Evolutionary conservation across 2,329 filamentous ascomycete species (phyloP).

Genomic region (Pseudohalonectria lignicola): DNA sequence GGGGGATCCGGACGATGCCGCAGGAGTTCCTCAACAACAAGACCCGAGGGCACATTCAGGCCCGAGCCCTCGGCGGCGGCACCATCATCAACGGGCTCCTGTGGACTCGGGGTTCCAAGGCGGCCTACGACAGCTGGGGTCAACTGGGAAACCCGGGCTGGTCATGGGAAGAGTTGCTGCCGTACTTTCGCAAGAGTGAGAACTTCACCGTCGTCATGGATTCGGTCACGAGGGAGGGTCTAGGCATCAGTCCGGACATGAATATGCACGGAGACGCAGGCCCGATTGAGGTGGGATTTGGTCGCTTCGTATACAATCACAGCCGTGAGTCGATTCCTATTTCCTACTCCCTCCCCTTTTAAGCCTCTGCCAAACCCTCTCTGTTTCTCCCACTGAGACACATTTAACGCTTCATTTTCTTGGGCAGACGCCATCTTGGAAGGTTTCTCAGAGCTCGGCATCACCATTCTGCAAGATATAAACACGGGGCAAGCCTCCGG

Average conservation of each 20-base stretch:
- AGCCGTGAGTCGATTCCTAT: not conserved
- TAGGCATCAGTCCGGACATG: not conserved
- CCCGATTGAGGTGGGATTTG: not conserved
- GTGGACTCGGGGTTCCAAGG: not conserved
- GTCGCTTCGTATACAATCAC: not conserved
- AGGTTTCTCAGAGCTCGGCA: not conserved
- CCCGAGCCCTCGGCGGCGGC: conserved; percentile 45
- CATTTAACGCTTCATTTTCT: not conserved
- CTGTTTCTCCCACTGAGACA: too few species aligned
- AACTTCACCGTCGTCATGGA: not conserved
- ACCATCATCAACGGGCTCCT: conserved; percentile 47
- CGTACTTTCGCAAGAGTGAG: conserved; percentile 9
- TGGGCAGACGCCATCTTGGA: not conserved
- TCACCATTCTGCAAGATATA: not conserved
- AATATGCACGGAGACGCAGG: not conserved
- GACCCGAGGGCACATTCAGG: conserved; percentile 23
- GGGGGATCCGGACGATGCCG: conserved; percentile 9
- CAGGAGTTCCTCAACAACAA: conserved; percentile 17
- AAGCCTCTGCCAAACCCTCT: too few species aligned
- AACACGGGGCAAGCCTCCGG: not conserved
- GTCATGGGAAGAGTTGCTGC: conserved; percentile 29
- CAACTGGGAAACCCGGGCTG: conserved; percentile 43
- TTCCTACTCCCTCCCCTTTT: not conserved
- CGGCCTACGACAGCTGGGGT: conserved; percentile 22
- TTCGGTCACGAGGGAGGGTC: not conserved